Evolutionary conservation across 176 grass and related monocot species (phyloP), one percentile per base, ranked within the genome.

Genomic region (Bromus sterilis): DNA sequence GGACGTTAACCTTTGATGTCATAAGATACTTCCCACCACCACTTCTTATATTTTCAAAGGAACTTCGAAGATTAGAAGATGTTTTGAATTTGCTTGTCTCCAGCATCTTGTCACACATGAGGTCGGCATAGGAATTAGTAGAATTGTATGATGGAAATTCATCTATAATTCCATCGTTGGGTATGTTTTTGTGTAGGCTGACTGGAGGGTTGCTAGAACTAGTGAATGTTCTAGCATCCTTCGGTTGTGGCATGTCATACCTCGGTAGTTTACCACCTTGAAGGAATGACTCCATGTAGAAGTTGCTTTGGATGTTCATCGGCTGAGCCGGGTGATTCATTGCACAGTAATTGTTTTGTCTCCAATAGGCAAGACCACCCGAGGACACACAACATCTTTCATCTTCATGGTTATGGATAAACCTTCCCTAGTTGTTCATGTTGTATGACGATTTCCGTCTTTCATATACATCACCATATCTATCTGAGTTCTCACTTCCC

Each of bases 341-440:
- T 65, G 74, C 55, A 62, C 76, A 73, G 12, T 51, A 56, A 16
- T 55, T 55, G 42, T 55, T 80, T 49, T 76, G 15, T 36, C 32
- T 62, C 6, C 69, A 76, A 40, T 75, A 44, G 51, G 41, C 11
- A 29, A 62, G 4, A 21, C 23, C 31, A 0, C 48, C 0, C 18
- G 71, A 72, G 59, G 86, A 24, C 20, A 74, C 40, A 56, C n/a
- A 10, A 49, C 76, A 67, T 69, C 77, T 81, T 51, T 7, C 82
- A 30, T 42, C 13, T 34, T 55, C 32, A 35, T 37, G 64, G 48
- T 63, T 79, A 62, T 89, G 48, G 18, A 72, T 63, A 25, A 83
- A 86, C 78, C 43, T 42, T 37, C 81, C 71, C 4, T 60, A 42
- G 44, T 67, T 67, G 30, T 51, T 77, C 18, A 71, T 75, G 68